Evolutionary conservation across 306 rosid genomes (phyloP), one percentile per base, ranked within the genome.

Genomic region (Casuarina glauca): DNA sequence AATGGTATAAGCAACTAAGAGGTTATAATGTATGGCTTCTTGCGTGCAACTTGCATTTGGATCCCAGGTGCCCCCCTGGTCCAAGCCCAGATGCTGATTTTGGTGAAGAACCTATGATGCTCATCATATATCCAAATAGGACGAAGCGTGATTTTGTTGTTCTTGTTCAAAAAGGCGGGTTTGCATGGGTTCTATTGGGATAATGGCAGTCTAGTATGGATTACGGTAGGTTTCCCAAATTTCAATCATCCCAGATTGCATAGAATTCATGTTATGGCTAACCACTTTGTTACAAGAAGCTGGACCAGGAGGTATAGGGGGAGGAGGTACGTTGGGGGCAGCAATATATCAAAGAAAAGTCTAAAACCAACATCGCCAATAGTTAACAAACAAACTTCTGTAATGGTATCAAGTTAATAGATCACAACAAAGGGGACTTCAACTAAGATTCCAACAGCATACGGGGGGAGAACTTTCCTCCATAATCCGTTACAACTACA

Each of bases 121-220:
- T 91, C 15, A 87, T 73, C n/a, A 44, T 54, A 36, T 6, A 32
- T 49, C 70, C 76, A 20, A 78, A 85, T 74, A 80, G 85, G 38
- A 58, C 71, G 4, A 83, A 64, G 62, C 63, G 43, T 6, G 96
- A 89, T 52, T 49, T 87, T 42, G 92, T 87, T 48, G 89, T 76
- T 35, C 91, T 91, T 20, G 87, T 87, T 48, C 93, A 89, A 73
- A 91, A 91, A 75, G 89, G 91, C 74, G 96, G 96, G 0, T 81
- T 20, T 36, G 88, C 91, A 0, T 91, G 93, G 93, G 91, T 93
- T 66, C 75, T 91, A 91, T 76, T 84, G 92, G 0, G 68, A 86
- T 48, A 53, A 80, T 74, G 97, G 93, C 44, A 75, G 9, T 78
- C 39, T 87, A 3, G 13, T 78, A 1, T 87, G 92, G 92, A 76